A percentile compares a stretch with the other conserved stretches of the same genome.
phyloP scores from a whole-genome alignment of 805 yeast species.

The Hanseniaspora valbyensis region DNA sequence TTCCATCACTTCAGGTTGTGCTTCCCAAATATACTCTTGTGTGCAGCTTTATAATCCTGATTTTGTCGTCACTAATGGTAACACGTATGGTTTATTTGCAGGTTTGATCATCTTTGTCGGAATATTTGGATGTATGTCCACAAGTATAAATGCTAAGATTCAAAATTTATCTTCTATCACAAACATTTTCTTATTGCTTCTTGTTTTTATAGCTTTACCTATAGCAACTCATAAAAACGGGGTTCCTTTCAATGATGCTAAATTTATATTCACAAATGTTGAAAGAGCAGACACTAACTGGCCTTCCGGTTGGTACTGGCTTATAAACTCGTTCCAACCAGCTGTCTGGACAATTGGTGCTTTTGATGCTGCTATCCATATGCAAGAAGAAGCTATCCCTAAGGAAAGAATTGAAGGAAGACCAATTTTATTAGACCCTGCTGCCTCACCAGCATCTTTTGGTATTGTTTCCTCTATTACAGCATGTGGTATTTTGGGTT shows the following conservation, averaged over 20 bases:
- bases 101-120: slow-evolving; percentile 44
- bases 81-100: slow-evolving; percentile 49
- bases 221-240: slow-evolving; percentile 31
- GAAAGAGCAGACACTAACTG: slow-evolving; percentile 42
- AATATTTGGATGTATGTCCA: slow-evolving; percentile 41
- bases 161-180: slow-evolving; percentile 46
- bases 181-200: slow-evolving; percentile 39
- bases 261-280: slow-evolving; percentile 44
- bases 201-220: slow-evolving; percentile 50
- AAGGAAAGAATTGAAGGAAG: slow-evolving; percentile 34
- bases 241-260: slow-evolving; percentile 36
- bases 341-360: slow-evolving; percentile 70
- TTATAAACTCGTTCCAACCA: slow-evolving; percentile 46
- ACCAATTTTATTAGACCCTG: slow-evolving; percentile 14
- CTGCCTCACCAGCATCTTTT: slow-evolving; percentile 41
- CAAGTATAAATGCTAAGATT: slow-evolving; percentile 41
- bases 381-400: slow-evolving; percentile 59
- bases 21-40: slow-evolving; percentile 43
- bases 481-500: slow-evolving; percentile 49
- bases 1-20: slow-evolving; percentile 55
- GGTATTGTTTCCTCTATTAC: slow-evolving; percentile 52
- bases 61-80: slow-evolving; percentile 43
- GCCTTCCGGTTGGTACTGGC: slow-evolving; percentile 48
- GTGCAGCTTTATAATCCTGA: slow-evolving; percentile 33
- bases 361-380: slow-evolving; percentile 60